Percentiles rank a stretch among this genome's conserved stretches.
Evolutionary conservation across 2,329 filamentous ascomycete genomes (phyloP).

Genomic region (Pseudogymnoascus sp.): DNA sequence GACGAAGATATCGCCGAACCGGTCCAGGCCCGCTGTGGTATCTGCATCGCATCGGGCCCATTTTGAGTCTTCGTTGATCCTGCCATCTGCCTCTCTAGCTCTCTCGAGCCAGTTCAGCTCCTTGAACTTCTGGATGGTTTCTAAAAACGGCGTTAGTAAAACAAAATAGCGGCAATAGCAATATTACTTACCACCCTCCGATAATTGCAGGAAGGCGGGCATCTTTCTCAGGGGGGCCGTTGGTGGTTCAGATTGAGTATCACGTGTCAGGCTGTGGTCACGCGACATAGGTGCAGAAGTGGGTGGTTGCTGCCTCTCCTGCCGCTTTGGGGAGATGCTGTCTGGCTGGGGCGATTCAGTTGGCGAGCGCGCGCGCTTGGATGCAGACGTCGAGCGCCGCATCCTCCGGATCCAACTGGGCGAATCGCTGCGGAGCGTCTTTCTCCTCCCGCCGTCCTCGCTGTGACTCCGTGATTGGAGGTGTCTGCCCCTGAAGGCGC

Average conservation of each 20-base stretch:
- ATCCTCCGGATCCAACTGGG: conserved; percentile 25
- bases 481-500: conserved; percentile 24
- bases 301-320: not conserved
- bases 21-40: conserved; percentile 55
- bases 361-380: conserved; percentile 20
- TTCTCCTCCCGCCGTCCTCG: conserved; percentile 3
- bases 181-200: conserved; percentile 37
- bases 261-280: conserved; percentile 2
- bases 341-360: conserved; percentile 10
- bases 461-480: conserved; percentile 8
- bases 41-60: conserved; percentile 53
- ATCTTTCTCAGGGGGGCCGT: conserved; percentile 19
- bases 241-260: not conserved
- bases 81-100: conserved; percentile 24
- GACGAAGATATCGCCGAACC: conserved; percentile 83
- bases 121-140: conserved; percentile 41
- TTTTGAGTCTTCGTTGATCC: conserved; percentile 31
- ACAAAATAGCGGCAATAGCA: conserved; percentile 14
- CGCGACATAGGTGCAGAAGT: not conserved
- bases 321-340: not conserved
- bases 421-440: conserved; percentile 15
- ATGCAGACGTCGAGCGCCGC: conserved; percentile 18
- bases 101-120: conserved; percentile 53
- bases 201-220: conserved; percentile 46
- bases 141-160: conserved; percentile 12